phyloP scores from a whole-genome alignment of 2,329 filamentous ascomycete species.

The Colletotrichum musae region DNA sequence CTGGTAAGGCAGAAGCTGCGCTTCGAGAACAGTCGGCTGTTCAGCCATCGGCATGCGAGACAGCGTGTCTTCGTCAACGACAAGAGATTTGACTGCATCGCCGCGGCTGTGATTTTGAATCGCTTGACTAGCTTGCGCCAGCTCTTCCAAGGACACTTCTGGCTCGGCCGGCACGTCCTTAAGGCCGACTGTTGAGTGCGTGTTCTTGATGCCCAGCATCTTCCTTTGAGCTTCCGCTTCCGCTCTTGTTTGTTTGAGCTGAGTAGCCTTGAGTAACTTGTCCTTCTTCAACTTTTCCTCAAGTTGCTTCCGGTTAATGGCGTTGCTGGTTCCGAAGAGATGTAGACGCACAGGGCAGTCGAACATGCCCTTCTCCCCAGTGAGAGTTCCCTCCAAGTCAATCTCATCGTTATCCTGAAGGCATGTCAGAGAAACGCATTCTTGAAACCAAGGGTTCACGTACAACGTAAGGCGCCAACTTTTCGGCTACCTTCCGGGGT shows the following conservation, averaged over 20 bases:
- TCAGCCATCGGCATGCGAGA: constrained; percentile 79
- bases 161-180: constrained; percentile 49
- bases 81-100: constrained; percentile 78
- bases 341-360: constrained; percentile 81
- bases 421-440: constrained; percentile 33
- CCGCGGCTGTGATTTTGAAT: constrained; percentile 77
- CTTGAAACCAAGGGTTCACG: constrained; percentile 51
- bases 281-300: constrained; percentile 74
- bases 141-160: constrained; percentile 70
- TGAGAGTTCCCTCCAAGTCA: constrained; percentile 77
- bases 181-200: constrained; percentile 56
- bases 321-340: constrained; percentile 77
- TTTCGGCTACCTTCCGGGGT: constrained; percentile 75
- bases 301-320: constrained; percentile 65
- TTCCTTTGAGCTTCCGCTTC: constrained; percentile 68
- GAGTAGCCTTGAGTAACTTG: constrained; percentile 72
- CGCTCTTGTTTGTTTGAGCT: constrained; percentile 68
- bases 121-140: constrained; percentile 76
- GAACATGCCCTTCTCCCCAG: constrained; percentile 74
- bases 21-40: constrained; percentile 76
- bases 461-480: constrained; percentile 79
- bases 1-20: constrained; percentile 84
- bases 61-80: constrained; percentile 78
- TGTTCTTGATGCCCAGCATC: constrained; percentile 56
- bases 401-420: constrained; percentile 70